phyloP scores from a whole-genome alignment of 768 basidiomycete species.

The Tricholoma hemisulphureum region DNA sequence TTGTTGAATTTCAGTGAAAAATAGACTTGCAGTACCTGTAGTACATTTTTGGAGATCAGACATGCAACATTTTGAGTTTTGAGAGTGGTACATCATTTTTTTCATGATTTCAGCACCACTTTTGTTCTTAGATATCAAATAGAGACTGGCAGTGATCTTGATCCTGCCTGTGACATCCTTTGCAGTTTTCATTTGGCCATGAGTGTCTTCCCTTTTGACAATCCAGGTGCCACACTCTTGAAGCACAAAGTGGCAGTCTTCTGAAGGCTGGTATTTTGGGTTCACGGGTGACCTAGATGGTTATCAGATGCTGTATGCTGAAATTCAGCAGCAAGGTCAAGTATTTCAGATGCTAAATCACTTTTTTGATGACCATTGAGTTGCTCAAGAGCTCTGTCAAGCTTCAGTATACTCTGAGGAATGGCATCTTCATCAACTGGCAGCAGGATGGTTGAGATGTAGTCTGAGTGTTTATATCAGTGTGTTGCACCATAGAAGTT shows the following conservation, averaged over 20 bases:
- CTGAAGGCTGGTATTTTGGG: conserved; percentile 3
- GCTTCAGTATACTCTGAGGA: conserved; percentile 1
- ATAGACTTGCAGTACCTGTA: neutral
- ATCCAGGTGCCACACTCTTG: conserved; percentile 17
- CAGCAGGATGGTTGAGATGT: neutral
- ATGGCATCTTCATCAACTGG: neutral
- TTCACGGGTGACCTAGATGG: neutral
- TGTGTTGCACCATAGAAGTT: neutral
- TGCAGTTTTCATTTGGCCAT: neutral
- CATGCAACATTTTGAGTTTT: neutral
- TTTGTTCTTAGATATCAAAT: neutral
- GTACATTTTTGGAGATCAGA: neutral
- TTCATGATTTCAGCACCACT: neutral
- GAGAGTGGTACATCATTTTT: neutral
- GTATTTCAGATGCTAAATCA: conserved; percentile 1
- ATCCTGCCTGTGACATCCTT: neutral
- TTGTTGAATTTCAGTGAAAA: neutral
- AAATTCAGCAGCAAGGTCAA: neutral
- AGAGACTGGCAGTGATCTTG: neutral
- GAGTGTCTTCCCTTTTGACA: neutral
- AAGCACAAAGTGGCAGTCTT: conserved; percentile 6
- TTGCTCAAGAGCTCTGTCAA: neutral
- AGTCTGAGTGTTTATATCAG: too few relatives aligned
- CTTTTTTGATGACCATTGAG: conserved; percentile 1
- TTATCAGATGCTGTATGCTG: neutral